Percentiles rank a stretch among this genome's conserved stretches.
phyloP scores from a whole-genome alignment of 495 filamentous ascomycete species.

The Acidomyces sp. region DNA sequence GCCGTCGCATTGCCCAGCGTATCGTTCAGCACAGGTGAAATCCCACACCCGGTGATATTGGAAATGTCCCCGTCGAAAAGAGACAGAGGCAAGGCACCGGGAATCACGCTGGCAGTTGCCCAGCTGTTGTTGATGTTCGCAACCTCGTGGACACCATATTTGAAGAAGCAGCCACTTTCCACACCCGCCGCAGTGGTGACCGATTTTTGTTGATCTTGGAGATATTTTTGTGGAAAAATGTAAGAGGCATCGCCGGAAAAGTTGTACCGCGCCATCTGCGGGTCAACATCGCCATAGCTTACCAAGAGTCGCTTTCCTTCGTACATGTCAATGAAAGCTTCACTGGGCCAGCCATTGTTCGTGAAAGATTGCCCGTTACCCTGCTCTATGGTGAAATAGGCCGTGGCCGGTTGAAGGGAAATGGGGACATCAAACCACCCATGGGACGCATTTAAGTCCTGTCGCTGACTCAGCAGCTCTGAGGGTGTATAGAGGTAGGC shows the following conservation, averaged over 20 bases:
- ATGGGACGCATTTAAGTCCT: slow-evolving; percentile 40
- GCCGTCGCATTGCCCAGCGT: slow-evolving; percentile 43
- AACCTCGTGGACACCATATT: slow-evolving; percentile 28
- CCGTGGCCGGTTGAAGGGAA: slow-evolving; percentile 34
- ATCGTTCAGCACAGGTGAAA: slow-evolving; percentile 43
- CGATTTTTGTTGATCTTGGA: slow-evolving; percentile 23
- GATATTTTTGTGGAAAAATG: slow-evolving; percentile 35
- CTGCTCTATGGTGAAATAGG: slow-evolving; percentile 39
- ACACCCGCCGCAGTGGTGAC: slow-evolving; percentile 27
- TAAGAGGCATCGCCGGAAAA: slow-evolving; percentile 27
- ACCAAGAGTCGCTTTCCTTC: slow-evolving; percentile 38
- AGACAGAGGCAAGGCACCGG: slow-evolving; percentile 24
- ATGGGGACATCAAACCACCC: slow-evolving; percentile 39
- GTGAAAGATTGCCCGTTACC: slow-evolving; percentile 35
- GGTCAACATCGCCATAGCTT: slow-evolving; percentile 43
- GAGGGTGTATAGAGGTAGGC: slow-evolving; percentile 42
- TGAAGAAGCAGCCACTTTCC: slow-evolving; percentile 42
- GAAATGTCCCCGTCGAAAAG: slow-evolving; percentile 12
- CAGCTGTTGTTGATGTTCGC: slow-evolving; percentile 44
- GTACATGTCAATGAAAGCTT: slow-evolving; percentile 42
- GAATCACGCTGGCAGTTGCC: slow-evolving; percentile 34
- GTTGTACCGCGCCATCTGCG: slow-evolving; percentile 43
- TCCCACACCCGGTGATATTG: slow-evolving; percentile 43
- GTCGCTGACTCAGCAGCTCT: slow-evolving; percentile 36
- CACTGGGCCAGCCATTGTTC: slow-evolving; percentile 50